Percentiles rank a stretch among this genome's conserved stretches.
Evolutionary conservation across 257 asterid genomes (phyloP).

Genomic region (Plantago major): DNA sequence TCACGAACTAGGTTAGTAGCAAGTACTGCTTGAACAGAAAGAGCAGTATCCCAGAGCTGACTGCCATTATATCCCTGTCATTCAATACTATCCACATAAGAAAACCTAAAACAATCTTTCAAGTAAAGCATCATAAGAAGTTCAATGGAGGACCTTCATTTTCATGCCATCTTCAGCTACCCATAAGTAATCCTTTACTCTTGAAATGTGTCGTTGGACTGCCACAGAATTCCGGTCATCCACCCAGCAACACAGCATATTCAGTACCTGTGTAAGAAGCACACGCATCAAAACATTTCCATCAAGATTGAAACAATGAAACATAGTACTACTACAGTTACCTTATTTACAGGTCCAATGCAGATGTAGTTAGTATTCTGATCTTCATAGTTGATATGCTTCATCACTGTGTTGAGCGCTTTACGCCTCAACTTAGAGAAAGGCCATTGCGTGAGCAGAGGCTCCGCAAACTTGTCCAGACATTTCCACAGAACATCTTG

Average conservation of each 20-base stretch:
- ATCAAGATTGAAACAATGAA: not conserved
- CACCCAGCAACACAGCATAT: conserved; percentile 74
- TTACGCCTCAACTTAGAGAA: conserved; percentile 9
- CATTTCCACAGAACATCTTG: conserved; percentile 12
- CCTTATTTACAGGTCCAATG: conserved; percentile 14
- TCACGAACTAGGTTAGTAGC: conserved; percentile 44
- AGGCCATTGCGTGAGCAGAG: conserved; percentile 9
- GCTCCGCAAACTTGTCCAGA: conserved; percentile 3
- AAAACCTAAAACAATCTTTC: not conserved
- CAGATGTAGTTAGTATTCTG: conserved; percentile 11
- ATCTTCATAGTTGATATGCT: conserved; percentile 10
- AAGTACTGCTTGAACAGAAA: conserved; percentile 59
- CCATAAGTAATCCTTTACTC: conserved; percentile 73
- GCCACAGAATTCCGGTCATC: conserved; percentile 46
- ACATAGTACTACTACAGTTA: not conserved
- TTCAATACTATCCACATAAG: not conserved
- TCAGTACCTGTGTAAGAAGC: conserved; percentile 35
- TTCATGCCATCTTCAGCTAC: conserved; percentile 90
- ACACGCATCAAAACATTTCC: no score
- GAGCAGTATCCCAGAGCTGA: conserved; percentile 64
- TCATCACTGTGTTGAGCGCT: conserved; percentile 11
- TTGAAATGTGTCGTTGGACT: conserved; percentile 43
- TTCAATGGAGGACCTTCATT: conserved; percentile 44
- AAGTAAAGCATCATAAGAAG: not conserved
- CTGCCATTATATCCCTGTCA: conserved; percentile 73